These are phyloP conservation scores for Chaetomium globosum DNA, from an alignment of 2,329 filamentous ascomycete species.

Conservation along the genomic window DNA sequence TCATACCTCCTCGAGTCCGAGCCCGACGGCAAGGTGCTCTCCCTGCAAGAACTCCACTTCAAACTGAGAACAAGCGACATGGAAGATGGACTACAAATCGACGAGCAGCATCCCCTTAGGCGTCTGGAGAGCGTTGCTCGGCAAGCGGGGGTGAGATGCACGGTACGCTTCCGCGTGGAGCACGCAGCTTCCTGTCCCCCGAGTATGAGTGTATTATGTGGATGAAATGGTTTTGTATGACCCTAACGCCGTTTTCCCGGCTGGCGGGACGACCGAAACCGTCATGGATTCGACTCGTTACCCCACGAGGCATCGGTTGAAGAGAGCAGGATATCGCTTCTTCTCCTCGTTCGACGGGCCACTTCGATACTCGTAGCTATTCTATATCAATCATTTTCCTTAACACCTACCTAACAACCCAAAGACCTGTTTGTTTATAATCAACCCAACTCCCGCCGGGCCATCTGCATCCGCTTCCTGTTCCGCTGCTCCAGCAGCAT, in stretches of 20 bases:
- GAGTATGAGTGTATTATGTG: background rate
- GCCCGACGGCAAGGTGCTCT: background rate
- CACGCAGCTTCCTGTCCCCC: background rate
- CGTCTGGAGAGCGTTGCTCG: background rate
- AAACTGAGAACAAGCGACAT: background rate
- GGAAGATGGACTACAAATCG: background rate
- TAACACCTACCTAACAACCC: too few relatives aligned
- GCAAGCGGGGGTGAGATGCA: background rate
- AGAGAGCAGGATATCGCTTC: background rate
- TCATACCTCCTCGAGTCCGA: background rate
- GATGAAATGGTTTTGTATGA: background rate
- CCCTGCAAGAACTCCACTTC: background rate
- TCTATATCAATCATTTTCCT: too few relatives aligned
- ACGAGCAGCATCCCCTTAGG: background rate
- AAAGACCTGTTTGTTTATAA: background rate
- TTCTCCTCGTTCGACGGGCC: too few relatives aligned
- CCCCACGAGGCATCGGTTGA: background rate
- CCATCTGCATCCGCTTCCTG: conserved; percentile 85
- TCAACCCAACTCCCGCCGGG: conserved; percentile 65
- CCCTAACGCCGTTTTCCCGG: background rate
- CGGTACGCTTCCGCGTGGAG: background rate
- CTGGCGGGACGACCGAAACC: background rate
- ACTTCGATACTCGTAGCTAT: too few relatives aligned
- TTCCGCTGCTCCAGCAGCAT: conserved; percentile 87
- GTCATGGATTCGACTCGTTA: background rate